Evolutionary conservation across 805 yeast genomes (phyloP), one percentile per base, ranked within the genome.

Genomic region (Starmerella vitae): DNA sequence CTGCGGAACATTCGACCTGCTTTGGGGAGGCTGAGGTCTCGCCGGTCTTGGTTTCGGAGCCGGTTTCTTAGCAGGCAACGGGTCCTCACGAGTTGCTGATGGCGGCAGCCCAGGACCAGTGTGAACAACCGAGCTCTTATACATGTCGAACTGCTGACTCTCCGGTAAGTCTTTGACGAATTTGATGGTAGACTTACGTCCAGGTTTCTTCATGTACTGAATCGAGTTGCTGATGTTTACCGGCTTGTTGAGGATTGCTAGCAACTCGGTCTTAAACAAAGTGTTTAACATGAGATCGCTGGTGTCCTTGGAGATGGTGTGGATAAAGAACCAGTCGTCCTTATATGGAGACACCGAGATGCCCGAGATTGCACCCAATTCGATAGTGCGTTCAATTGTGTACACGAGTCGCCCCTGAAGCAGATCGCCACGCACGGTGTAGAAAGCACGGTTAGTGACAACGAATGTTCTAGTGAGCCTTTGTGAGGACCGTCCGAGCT

Each of bases 321-420:
- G 70, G 33, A 80, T 54, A 1, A 94, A 93, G 25, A 86, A 57
- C 98, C 98, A 91, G 53, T 86, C 91, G 60, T 91, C 98, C 48
- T 86, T 91, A 39, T 74, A 65, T 34, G 68, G 72, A 0, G 95
- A 80, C 49, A 91, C 53, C 3, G 76, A 76, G 13, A 83, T 70
- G 42, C 71, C 71, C 19, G 63, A 66, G 37, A 91, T 77, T 3
- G 69, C 63, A 9, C 65, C 57, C 2, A 83, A 64, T 7, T 82
- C 71, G 33, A 84, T 67, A 2, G 72, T 60, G 40, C 70, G 66
- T 52, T 91, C 97, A 35, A 70, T 68, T 9, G 65, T 66, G 47
- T 81, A 74, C 4, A 65, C 55, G 28, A 74, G 63, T 38, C 76
- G 73, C 37, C 70, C 66, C 31, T 82, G 80, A 33, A 78, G 67